These are phyloP conservation scores for Aureobasidium sp. DNA, from an alignment of 2,329 filamentous ascomycete genomes.

Conservation along the genomic window DNA sequence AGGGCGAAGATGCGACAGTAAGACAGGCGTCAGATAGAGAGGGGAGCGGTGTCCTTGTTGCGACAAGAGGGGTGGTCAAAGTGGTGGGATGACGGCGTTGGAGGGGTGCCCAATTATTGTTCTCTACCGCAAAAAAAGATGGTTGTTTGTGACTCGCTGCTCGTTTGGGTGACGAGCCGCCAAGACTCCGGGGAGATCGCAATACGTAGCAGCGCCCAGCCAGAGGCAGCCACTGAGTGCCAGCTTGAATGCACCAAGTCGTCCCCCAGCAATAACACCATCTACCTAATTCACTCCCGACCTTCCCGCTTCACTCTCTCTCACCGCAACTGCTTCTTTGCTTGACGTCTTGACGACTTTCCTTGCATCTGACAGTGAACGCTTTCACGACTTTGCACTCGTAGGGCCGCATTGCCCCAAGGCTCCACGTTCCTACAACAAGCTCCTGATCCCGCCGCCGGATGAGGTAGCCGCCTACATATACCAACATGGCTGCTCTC, in stretches of 20 bases:
- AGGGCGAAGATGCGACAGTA: background rate
- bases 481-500: constrained; percentile 55
- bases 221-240: background rate
- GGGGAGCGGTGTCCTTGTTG: background rate
- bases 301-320: background rate
- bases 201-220: constrained; percentile 2
- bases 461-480: constrained; percentile 17
- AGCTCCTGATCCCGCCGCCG: constrained; percentile 18
- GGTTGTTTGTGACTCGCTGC: background rate
- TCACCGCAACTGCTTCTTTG: background rate
- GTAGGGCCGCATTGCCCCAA: constrained; percentile 10
- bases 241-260: background rate
- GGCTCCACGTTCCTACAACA: background rate
- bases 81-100: constrained; percentile 8
- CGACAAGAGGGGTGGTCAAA: background rate
- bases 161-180: background rate
- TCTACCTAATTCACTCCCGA: constrained; percentile 1
- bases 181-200: background rate
- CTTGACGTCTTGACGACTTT: constrained; percentile 27
- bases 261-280: background rate
- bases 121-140: background rate
- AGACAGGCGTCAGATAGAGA: background rate
- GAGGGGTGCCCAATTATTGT: constrained; percentile 11
- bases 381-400: background rate
- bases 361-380: constrained; percentile 22